Evolutionary conservation across 768 basidiomycete genomes (phyloP).

Genomic region (Mycena galopus): DNA sequence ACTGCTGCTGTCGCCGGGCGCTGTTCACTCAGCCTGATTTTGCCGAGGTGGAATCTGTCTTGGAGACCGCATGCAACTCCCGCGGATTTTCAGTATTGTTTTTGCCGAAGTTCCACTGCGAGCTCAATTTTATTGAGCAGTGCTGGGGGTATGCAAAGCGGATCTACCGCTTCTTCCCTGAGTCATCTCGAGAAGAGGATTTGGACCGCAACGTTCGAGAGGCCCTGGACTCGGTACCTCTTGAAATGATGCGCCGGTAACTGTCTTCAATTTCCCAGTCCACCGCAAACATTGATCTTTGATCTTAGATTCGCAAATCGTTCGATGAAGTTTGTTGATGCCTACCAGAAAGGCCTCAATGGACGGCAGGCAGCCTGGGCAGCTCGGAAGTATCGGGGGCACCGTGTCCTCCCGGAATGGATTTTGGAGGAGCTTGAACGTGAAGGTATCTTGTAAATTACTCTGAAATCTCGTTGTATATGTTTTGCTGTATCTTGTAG

Average conservation of each 20-base stretch:
- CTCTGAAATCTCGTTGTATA: background rate
- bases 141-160: slow-evolving; percentile 9
- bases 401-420: background rate
- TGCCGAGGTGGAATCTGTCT: background rate
- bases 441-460: background rate
- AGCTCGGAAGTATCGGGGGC: slow-evolving; percentile 2
- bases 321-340: slow-evolving; percentile 40
- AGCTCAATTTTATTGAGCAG: slow-evolving; percentile 10
- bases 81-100: background rate
- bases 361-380: slow-evolving; percentile 38
- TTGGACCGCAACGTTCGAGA: too few relatives aligned
- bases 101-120: slow-evolving; percentile 6
- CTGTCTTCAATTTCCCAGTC: too few relatives aligned
- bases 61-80: background rate
- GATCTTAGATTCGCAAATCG: slow-evolving; percentile 10
- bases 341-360: slow-evolving; percentile 42
- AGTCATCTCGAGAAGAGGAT: too few relatives aligned
- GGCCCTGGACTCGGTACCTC: background rate
- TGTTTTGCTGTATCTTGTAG: background rate
- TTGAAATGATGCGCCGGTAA: background rate
- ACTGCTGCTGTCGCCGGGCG: slow-evolving; percentile 1
- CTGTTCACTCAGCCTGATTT: background rate
- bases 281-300: background rate
- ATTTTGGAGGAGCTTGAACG: background rate
- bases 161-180: slow-evolving; percentile 4